Conservation (phyloP, 768 basidiomycete species). For the Tubosaeta sp. region DNA sequence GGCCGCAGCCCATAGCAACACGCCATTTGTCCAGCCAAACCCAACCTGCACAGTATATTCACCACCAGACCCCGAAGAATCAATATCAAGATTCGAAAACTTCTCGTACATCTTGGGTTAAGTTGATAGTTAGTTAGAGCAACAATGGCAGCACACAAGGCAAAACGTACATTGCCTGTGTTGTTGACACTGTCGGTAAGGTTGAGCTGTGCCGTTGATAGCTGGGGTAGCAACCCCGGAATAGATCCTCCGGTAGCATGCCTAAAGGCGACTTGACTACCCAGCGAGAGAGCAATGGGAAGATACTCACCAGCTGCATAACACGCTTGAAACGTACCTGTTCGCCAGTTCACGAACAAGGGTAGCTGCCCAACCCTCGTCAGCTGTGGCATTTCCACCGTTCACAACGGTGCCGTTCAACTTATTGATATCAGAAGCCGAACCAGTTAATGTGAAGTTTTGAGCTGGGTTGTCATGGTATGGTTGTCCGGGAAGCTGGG, state of each 20-base stretch:
- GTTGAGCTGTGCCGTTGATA: slow-evolving; percentile 66
- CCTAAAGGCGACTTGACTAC: not conserved
- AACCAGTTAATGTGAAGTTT: slow-evolving; percentile 52
- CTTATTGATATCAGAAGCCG: slow-evolving; percentile 57
- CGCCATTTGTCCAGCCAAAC: slow-evolving; percentile 90
- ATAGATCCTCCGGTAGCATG: slow-evolving; percentile 85
- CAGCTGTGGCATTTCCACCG: slow-evolving; percentile 56
- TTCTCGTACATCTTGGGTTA: not conserved
- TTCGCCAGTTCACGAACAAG: slow-evolving; percentile 77
- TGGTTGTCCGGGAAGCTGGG: slow-evolving; percentile 66
- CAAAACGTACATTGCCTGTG: slow-evolving; percentile 64
- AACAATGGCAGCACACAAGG: not conserved
- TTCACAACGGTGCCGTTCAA: slow-evolving; percentile 55
- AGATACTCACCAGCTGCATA: slow-evolving; percentile 78
- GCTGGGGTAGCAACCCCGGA: slow-evolving; percentile 57
- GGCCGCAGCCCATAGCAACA: slow-evolving; percentile 68
- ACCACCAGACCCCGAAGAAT: slow-evolving; percentile 75
- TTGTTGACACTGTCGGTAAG: slow-evolving; percentile 59
- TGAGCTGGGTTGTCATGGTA: slow-evolving; percentile 29
- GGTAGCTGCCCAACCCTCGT: slow-evolving; percentile 62
- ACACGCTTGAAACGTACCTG: slow-evolving; percentile 73
- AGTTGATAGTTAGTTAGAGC: not conserved
- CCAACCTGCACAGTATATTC: slow-evolving; percentile 89
- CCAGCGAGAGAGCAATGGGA: not conserved
- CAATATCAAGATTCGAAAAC: slow-evolving; percentile 44